These are phyloP conservation scores for Dalbergia cultrata DNA, from an alignment of 306 rosid genomes.

Conservation along the genomic window DNA sequence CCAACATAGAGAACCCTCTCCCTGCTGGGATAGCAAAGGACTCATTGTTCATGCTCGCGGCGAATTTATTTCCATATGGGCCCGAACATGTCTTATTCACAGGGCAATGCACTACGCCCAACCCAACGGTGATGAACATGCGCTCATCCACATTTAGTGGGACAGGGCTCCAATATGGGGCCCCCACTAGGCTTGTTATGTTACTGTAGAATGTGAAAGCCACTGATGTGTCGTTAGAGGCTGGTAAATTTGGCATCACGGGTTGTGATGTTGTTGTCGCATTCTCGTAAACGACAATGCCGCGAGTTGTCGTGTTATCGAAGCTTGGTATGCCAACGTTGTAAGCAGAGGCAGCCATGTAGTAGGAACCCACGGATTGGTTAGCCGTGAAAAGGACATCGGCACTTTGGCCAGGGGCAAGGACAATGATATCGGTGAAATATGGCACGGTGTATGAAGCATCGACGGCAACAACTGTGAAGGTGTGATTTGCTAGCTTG, in stretches of 20 bases:
- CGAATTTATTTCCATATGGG: neutral
- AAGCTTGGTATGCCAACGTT: neutral
- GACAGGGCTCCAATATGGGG: slow-evolving; percentile 64
- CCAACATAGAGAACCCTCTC: slow-evolving; percentile 55
- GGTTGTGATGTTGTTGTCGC: slow-evolving; percentile 14
- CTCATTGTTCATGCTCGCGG: slow-evolving; percentile 66
- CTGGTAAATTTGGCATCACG: slow-evolving; percentile 55
- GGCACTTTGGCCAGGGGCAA: slow-evolving; percentile 60
- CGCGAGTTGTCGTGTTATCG: slow-evolving; percentile 51
- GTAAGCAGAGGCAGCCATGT: slow-evolving; percentile 67
- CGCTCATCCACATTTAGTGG: slow-evolving; percentile 61
- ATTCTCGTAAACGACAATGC: slow-evolving; percentile 48
- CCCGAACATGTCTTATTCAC: neutral
- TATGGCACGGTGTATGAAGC: slow-evolving; percentile 58
- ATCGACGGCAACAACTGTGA: slow-evolving; percentile 65
- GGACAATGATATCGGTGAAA: slow-evolving; percentile 53
- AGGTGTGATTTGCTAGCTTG: slow-evolving; percentile 63
- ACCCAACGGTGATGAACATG: slow-evolving; percentile 59
- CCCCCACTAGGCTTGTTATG: slow-evolving; percentile 46
- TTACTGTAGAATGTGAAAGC: slow-evolving; percentile 58
- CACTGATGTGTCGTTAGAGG: slow-evolving; percentile 44
- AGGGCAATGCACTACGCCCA: neutral
- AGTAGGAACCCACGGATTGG: slow-evolving; percentile 58
- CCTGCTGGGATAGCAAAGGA: slow-evolving; percentile 62
- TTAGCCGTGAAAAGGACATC: slow-evolving; percentile 61